phyloP scores from a whole-genome alignment of 345 rosid species.

The Murraya paniculata region DNA sequence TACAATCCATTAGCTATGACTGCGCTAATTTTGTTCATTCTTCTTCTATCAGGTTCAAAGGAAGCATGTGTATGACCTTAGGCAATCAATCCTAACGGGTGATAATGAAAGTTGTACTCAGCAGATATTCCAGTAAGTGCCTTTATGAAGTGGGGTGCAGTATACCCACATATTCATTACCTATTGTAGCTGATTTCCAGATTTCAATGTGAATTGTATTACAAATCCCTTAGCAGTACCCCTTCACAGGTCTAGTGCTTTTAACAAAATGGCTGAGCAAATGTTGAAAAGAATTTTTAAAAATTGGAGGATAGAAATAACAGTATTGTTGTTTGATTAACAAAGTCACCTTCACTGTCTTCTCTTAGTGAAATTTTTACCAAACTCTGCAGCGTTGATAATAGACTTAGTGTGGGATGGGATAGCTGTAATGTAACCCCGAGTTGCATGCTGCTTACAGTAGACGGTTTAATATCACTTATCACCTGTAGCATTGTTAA shows the following conservation, averaged over 20 bases:
- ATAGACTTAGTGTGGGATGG: background rate
- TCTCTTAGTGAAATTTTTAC: background rate
- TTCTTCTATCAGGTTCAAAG: constrained; percentile 72
- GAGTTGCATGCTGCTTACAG: background rate
- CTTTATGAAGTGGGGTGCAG: background rate
- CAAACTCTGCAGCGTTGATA: background rate
- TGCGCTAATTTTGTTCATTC: background rate
- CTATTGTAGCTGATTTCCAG: background rate
- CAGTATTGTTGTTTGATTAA: background rate
- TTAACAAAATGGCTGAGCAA: background rate
- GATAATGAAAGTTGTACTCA: constrained; percentile 84
- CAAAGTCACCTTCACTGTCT: background rate
- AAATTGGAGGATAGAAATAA: background rate
- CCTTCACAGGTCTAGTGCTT: background rate
- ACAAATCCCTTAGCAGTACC: background rate
- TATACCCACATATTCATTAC: background rate
- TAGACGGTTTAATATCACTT: background rate
- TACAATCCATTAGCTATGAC: constrained; percentile 6
- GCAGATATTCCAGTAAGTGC: constrained; percentile 73
- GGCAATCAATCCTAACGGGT: constrained; percentile 82
- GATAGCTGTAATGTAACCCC: background rate
- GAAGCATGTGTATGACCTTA: constrained; percentile 86
- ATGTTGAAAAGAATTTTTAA: background rate
- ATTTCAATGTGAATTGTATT: background rate
- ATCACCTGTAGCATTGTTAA: background rate